A percentile compares a stretch with the other conserved stretches of the same genome.
Evolutionary conservation across 768 basidiomycete species (phyloP).

Genomic region (Pulveroboletus sp.): DNA sequence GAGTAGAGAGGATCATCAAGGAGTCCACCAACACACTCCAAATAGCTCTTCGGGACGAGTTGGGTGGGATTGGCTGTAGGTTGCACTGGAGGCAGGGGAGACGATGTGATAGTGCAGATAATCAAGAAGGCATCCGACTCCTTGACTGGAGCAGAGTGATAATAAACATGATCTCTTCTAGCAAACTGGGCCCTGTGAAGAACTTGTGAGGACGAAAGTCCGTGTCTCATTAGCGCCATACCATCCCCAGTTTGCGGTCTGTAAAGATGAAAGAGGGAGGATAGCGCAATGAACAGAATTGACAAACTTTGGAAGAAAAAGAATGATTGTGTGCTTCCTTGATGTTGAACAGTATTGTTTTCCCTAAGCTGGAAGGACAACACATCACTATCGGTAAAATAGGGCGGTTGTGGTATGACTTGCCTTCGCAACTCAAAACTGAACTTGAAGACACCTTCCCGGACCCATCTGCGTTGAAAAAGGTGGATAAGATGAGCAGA

Average conservation of each 20-base stretch:
- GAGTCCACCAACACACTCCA: slow-evolving; percentile 69
- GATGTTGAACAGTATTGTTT: slow-evolving; percentile 48
- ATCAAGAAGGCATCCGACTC: slow-evolving; percentile 68
- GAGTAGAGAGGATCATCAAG: slow-evolving; percentile 82
- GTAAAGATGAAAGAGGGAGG: slow-evolving; percentile 9
- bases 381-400: not conserved
- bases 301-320: slow-evolving; percentile 62
- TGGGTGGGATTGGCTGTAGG: slow-evolving; percentile 43
- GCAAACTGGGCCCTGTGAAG: slow-evolving; percentile 69
- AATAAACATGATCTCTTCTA: slow-evolving; percentile 65
- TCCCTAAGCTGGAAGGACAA: slow-evolving; percentile 35
- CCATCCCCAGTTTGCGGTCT: slow-evolving; percentile 91
- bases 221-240: slow-evolving; percentile 26
- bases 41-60: slow-evolving; percentile 58
- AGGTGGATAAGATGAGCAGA: not conserved
- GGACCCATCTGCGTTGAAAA: slow-evolving; percentile 56
- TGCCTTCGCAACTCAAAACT: slow-evolving; percentile 77
- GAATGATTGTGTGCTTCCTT: slow-evolving; percentile 84
- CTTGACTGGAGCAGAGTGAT: slow-evolving; percentile 46
- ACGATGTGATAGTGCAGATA: slow-evolving; percentile 71
- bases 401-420: not conserved
- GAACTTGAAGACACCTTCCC: slow-evolving; percentile 83
- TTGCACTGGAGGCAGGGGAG: slow-evolving; percentile 47
- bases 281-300: not conserved
- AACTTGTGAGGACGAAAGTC: slow-evolving; percentile 1